Conservation (phyloP, 2,329 filamentous ascomycete genomes). For the Pseudopithomyces chartarum region DNA sequence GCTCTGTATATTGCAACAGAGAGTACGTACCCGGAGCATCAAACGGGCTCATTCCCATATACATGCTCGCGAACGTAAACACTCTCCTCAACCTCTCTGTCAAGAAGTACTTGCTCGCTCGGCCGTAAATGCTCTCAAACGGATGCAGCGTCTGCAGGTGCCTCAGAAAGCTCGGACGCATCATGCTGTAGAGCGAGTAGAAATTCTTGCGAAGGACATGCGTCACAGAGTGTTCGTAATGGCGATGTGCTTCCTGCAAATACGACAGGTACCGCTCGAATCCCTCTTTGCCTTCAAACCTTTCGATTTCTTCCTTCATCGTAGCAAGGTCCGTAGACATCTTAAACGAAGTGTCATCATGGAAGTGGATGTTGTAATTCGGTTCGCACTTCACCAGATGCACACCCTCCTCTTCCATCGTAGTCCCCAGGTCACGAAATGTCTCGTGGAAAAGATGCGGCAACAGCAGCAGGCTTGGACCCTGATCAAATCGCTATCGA, state of each 20-base stretch:
- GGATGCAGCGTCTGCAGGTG: slow-evolving; percentile 68
- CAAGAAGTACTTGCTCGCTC: slow-evolving; percentile 70
- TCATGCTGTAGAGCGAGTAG: slow-evolving; percentile 61
- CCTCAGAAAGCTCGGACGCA: slow-evolving; percentile 62
- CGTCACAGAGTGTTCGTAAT: slow-evolving; percentile 70
- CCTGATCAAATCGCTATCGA: slow-evolving; percentile 71
- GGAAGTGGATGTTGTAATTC: slow-evolving; percentile 77
- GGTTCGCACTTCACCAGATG: slow-evolving; percentile 72
- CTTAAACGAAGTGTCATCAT: slow-evolving; percentile 67
- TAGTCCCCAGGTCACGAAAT: slow-evolving; percentile 71
- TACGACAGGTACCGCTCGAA: slow-evolving; percentile 72
- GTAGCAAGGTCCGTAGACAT: slow-evolving; percentile 69
- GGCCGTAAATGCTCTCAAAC: slow-evolving; percentile 71
- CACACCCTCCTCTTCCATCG: slow-evolving; percentile 68
- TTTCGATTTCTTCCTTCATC: slow-evolving; percentile 74
- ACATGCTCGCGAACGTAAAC: slow-evolving; percentile 81
- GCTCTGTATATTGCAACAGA: slow-evolving; percentile 74
- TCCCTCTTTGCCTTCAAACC: slow-evolving; percentile 73
- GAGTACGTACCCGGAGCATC: slow-evolving; percentile 77
- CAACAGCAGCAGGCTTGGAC: slow-evolving; percentile 73
- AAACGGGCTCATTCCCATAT: slow-evolving; percentile 81
- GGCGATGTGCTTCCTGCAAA: slow-evolving; percentile 68
- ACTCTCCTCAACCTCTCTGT: slow-evolving; percentile 71
- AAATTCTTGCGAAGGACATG: slow-evolving; percentile 74
- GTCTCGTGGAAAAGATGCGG: slow-evolving; percentile 72